Base-by-base conservation (phyloP, 495 filamentous ascomycete genomes). In the Penicillium flavigenum region DNA sequence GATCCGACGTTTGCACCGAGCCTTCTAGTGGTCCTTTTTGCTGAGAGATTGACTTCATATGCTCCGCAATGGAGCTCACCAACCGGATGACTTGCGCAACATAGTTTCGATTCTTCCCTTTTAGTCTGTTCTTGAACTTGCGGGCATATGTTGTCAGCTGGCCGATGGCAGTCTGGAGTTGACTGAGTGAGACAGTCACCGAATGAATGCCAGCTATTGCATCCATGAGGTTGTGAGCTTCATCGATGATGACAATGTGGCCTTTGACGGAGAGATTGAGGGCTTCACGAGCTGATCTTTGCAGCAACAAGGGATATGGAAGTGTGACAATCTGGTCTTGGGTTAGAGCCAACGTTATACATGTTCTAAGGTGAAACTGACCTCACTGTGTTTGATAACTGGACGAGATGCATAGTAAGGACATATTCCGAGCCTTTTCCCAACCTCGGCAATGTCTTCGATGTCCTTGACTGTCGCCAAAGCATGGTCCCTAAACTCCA, bases 161-260 rank as follows among this genome's bases (percentile, higher is more conserved):
- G 26, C 81, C 78, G 58, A 89, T 80, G 14, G 89, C 87, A 26
- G 76, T 80, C 54, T 86, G 80, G 17, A 98, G 72, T 60, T 97
- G 92, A 22, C 66, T 69, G 5, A 93, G 76, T 10, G 85, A 83
- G 26, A 98, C 80, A 39, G 86, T 82, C 5, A 90, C 82, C 1
- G 94, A 95, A 66, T 98, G 84, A 50, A 96, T 93, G 22, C 84
- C 87, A 1, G 90, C 82, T 44, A 98, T 92, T 2, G 93, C 89
- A 70, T 96, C 92, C 86, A 97, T 97, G 31, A 98, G 81, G 68
- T 98, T 98, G 67, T 98, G 94, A 1, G 95, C 94, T 75, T 98
- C 94, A 64, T 98, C 94, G 60, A 98, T 90, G 43, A 98, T 88
- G 22, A 98, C 83, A 2, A 98, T 79, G 68, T 96, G 92, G 7